Conservation (phyloP, 2,329 filamentous ascomycete genomes). For the Chaetoscypha palmicola region DNA sequence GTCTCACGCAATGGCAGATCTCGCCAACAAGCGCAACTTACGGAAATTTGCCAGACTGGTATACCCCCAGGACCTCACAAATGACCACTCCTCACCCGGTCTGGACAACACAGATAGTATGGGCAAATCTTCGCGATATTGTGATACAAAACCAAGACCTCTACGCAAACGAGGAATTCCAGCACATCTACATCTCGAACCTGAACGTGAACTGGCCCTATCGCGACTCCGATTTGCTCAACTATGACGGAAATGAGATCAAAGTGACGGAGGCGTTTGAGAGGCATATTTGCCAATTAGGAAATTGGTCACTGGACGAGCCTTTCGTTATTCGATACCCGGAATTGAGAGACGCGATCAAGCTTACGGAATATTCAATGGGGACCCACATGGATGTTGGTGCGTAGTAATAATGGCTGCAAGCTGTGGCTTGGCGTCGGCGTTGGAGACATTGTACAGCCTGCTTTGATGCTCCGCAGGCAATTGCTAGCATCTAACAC, state of each 20-base stretch:
- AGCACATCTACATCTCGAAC: constrained; percentile 30
- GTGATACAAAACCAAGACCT: constrained; percentile 32
- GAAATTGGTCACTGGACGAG: constrained; percentile 26
- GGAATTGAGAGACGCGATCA: constrained; percentile 19
- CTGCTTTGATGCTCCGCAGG: no score
- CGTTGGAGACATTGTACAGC: no score
- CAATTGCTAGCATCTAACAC: no score
- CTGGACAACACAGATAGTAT: constrained; percentile 32
- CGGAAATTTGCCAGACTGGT: constrained; percentile 22
- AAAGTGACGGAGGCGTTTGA: constrained; percentile 18
- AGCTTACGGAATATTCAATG: constrained; percentile 10
- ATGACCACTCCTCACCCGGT: constrained; percentile 31
- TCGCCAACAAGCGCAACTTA: constrained; percentile 16
- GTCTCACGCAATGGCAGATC: constrained; percentile 24
- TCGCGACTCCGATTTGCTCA: constrained; percentile 16
- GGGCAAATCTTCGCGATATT: constrained; percentile 32
- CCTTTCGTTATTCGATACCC: constrained; percentile 23
- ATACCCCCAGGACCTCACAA: constrained; percentile 21
- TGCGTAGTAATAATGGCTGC: neutral
- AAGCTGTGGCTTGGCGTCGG: no score
- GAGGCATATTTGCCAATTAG: constrained; percentile 15
- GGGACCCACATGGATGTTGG: neutral
- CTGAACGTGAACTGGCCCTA: constrained; percentile 34
- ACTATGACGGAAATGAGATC: constrained; percentile 20
- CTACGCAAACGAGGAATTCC: constrained; percentile 35